These are phyloP conservation scores for Russula lepida DNA, from an alignment of 768 basidiomycete species.

Conservation along the genomic window DNA sequence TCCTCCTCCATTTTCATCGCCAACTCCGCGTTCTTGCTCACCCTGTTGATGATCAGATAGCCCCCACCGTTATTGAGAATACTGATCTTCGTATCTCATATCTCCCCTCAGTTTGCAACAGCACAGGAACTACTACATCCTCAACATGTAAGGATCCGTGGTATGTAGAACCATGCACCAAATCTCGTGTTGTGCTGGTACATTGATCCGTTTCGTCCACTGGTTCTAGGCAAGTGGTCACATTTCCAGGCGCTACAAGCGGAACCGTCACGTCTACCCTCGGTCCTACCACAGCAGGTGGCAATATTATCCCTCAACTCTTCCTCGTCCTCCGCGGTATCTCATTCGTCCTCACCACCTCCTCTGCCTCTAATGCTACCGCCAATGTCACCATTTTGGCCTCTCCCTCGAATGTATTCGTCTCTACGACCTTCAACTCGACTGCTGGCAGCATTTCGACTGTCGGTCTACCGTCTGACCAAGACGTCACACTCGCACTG, in stretches of 20 bases:
- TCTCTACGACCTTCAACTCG: slow-evolving; percentile 16
- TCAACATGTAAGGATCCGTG: slow-evolving; percentile 11
- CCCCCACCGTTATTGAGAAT: slow-evolving; percentile 11
- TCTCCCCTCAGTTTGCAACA: slow-evolving; percentile 19
- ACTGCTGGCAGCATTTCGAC: slow-evolving; percentile 17
- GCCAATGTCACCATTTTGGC: slow-evolving; percentile 21
- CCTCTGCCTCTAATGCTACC: slow-evolving; percentile 20
- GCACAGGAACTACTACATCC: not conserved
- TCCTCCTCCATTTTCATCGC: not conserved
- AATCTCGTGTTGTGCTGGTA: not conserved
- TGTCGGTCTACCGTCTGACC: slow-evolving; percentile 15
- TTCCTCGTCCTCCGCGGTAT: slow-evolving; percentile 22
- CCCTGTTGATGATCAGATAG: not conserved
- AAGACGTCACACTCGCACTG: slow-evolving; percentile 18
- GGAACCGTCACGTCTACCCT: slow-evolving; percentile 21
- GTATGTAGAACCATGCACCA: not conserved
- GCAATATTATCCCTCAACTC: slow-evolving; percentile 19
- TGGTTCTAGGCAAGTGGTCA: slow-evolving; percentile 16
- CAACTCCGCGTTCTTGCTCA: not conserved
- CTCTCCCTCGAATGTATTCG: slow-evolving; percentile 17
- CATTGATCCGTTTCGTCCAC: slow-evolving; percentile 4
- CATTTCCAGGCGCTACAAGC: slow-evolving; percentile 12
- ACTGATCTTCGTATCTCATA: slow-evolving; percentile 18
- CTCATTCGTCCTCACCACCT: slow-evolving; percentile 19
- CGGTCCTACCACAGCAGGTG: slow-evolving; percentile 8